phyloP scores from a whole-genome alignment of 2,329 filamentous ascomycete genomes.

The Endoconidiophora laricicola region DNA sequence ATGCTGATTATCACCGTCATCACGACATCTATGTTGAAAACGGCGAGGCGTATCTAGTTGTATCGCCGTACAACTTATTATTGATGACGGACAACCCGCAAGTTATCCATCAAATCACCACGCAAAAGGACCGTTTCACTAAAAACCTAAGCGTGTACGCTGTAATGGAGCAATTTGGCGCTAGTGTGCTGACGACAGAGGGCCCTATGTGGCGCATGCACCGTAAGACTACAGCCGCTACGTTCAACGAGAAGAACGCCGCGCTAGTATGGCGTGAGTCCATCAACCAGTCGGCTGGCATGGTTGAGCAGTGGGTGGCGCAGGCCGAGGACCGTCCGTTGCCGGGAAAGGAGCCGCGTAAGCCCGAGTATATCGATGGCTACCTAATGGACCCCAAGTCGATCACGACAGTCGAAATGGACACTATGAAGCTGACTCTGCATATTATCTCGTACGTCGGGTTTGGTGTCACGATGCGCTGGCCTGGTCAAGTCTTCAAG shows the following conservation, averaged over 20 bases:
- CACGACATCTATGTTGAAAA: slow-evolving; percentile 40
- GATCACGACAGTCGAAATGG: slow-evolving; percentile 39
- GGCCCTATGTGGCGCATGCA: slow-evolving; percentile 55
- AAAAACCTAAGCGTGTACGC: slow-evolving; percentile 23
- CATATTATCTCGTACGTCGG: slow-evolving; percentile 50
- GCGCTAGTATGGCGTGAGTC: slow-evolving; percentile 47
- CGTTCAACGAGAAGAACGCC: slow-evolving; percentile 65
- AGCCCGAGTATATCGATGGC: slow-evolving; percentile 15
- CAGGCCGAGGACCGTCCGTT: slow-evolving; percentile 11
- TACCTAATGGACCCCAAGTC: slow-evolving; percentile 17
- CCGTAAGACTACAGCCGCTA: slow-evolving; percentile 52
- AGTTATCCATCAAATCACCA: slow-evolving; percentile 47
- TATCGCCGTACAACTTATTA: slow-evolving; percentile 36
- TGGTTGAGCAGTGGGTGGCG: slow-evolving; percentile 42
- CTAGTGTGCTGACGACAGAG: slow-evolving; percentile 56
- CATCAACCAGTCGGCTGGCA: slow-evolving; percentile 42
- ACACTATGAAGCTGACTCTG: slow-evolving; percentile 46
- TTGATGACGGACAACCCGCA: slow-evolving; percentile 47
- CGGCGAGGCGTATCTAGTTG: slow-evolving; percentile 49
- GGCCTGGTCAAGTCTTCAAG: slow-evolving; percentile 43
- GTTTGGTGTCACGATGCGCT: slow-evolving; percentile 45
- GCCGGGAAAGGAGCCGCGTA: not conserved
- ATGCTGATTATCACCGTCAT: slow-evolving; percentile 15
- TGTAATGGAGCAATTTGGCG: slow-evolving; percentile 37
- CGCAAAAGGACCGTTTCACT: slow-evolving; percentile 52